A percentile compares a stretch with the other conserved stretches of the same genome.
phyloP scores from a whole-genome alignment of 78 protist genomes.

The Planoprotostelium fungivorum region DNA sequence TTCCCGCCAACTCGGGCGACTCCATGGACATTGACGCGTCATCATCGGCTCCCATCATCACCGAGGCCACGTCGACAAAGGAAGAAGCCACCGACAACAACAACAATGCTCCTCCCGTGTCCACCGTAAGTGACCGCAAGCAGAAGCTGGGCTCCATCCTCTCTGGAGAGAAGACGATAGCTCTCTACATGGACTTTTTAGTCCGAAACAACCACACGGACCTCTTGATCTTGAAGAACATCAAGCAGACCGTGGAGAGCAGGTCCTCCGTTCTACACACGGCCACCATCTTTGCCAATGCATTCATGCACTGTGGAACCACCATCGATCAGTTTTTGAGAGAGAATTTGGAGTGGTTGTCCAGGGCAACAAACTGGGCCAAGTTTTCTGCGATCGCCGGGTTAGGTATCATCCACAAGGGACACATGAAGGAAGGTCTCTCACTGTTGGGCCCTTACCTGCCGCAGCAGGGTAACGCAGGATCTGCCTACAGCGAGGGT shows the following conservation, averaged over 20 bases:
- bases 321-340: slow-evolving; percentile 92
- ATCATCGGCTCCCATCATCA: background rate
- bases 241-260: slow-evolving; percentile 63
- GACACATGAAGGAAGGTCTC: slow-evolving; percentile 32
- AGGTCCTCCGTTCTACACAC: slow-evolving; percentile 65
- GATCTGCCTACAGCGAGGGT: slow-evolving; percentile 33
- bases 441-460: slow-evolving; percentile 35
- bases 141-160: slow-evolving; percentile 62
- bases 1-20: slow-evolving; percentile 11
- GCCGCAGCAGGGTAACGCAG: slow-evolving; percentile 18
- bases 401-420: slow-evolving; percentile 89
- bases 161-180: slow-evolving; percentile 75
- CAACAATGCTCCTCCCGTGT: background rate
- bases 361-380: slow-evolving; percentile 92
- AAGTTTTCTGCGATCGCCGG: slow-evolving; percentile 89
- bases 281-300: slow-evolving; percentile 86
- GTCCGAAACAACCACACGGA: slow-evolving; percentile 79
- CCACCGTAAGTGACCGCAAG: background rate
- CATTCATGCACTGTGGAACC: slow-evolving; percentile 96
- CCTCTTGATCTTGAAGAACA: slow-evolving; percentile 70
- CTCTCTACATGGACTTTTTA: slow-evolving; percentile 85
- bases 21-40: slow-evolving; percentile 33
- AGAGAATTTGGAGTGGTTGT: slow-evolving; percentile 95
- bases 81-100: slow-evolving; percentile 12
- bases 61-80: background rate